Percentiles rank a stretch among this genome's conserved stretches.
These are phyloP conservation scores for Orbilia javanica DNA, from an alignment of 2,329 filamentous ascomycete genomes.

Conservation along the genomic window DNA sequence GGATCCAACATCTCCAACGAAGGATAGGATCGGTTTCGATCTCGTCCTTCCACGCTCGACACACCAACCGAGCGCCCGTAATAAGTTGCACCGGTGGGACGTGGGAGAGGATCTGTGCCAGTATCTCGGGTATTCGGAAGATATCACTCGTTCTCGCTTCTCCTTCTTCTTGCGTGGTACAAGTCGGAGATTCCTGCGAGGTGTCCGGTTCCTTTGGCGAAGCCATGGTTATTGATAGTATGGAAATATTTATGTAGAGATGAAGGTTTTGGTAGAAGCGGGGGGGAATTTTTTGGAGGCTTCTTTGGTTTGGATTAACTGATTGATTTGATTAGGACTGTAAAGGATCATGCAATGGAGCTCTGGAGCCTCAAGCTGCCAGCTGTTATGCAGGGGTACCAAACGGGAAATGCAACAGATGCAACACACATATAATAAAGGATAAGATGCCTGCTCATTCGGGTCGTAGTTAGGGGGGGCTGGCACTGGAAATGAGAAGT, in stretches of 20 bases:
- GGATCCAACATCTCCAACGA: conserved; percentile 36
- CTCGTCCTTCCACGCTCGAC: conserved; percentile 35
- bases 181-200: neutral
- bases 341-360: neutral
- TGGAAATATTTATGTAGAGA: neutral
- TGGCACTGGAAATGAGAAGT: too few species aligned
- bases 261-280: neutral
- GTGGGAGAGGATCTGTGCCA: conserved; percentile 37
- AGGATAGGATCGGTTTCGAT: conserved; percentile 42
- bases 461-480: too few species aligned
- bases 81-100: conserved; percentile 32
- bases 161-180: too few species aligned
- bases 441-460: too few species aligned
- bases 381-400: conserved; percentile 12
- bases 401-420: conserved; percentile 11
- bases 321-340: neutral
- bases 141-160: neutral
- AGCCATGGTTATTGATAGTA: neutral
- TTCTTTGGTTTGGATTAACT: neutral
- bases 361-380: conserved; percentile 5
- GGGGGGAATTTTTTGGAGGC: neutral
- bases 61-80: conserved; percentile 27
- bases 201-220: neutral
- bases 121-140: conserved; percentile 43
- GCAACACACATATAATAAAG: neutral